Percentiles rank a stretch among this genome's conserved stretches.
phyloP scores from a whole-genome alignment of 2,329 filamentous ascomycete species.

The Stemphylium lycopersici region DNA sequence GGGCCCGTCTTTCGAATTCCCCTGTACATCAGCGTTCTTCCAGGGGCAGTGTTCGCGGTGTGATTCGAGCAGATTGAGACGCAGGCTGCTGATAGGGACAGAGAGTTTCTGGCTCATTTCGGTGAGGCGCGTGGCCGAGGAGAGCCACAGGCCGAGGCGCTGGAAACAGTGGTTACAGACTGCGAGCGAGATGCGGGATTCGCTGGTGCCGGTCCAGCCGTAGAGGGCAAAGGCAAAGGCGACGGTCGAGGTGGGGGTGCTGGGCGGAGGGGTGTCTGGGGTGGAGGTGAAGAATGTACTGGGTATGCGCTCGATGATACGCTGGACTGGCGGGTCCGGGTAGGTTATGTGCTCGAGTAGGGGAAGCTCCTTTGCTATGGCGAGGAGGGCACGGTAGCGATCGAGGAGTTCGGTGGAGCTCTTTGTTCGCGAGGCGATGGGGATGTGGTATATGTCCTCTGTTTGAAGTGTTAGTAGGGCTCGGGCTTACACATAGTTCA shows the following conservation, averaged over 20 bases:
- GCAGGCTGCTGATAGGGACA: slow-evolving; percentile 36
- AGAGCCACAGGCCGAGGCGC: slow-evolving; percentile 92
- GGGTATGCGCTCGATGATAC: slow-evolving; percentile 35
- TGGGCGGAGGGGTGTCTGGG: slow-evolving; percentile 21
- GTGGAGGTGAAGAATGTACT: slow-evolving; percentile 32
- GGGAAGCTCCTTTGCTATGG: slow-evolving; percentile 43
- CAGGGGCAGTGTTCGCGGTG: slow-evolving; percentile 52
- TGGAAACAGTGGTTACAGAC: slow-evolving; percentile 87
- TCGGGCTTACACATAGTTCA: not conserved
- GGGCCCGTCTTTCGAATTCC: slow-evolving; percentile 37
- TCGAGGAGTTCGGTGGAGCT: slow-evolving; percentile 47
- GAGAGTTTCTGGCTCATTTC: slow-evolving; percentile 44
- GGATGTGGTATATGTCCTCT: slow-evolving; percentile 69
- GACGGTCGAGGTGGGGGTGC: slow-evolving; percentile 26
- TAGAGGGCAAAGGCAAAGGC: slow-evolving; percentile 50
- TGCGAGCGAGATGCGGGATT: slow-evolving; percentile 71
- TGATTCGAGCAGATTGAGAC: slow-evolving; percentile 45
- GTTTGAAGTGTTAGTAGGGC: slow-evolving; percentile 20
- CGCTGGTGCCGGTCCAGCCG: slow-evolving; percentile 61
- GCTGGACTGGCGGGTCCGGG: slow-evolving; percentile 34
- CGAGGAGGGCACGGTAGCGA: slow-evolving; percentile 49
- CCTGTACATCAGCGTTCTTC: slow-evolving; percentile 46
- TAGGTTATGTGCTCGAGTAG: slow-evolving; percentile 42
- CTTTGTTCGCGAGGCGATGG: slow-evolving; percentile 46
- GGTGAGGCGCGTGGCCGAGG: slow-evolving; percentile 51